Base-by-base conservation (phyloP, 2,329 filamentous ascomycete genomes). In the Mariannaea sp. region DNA sequence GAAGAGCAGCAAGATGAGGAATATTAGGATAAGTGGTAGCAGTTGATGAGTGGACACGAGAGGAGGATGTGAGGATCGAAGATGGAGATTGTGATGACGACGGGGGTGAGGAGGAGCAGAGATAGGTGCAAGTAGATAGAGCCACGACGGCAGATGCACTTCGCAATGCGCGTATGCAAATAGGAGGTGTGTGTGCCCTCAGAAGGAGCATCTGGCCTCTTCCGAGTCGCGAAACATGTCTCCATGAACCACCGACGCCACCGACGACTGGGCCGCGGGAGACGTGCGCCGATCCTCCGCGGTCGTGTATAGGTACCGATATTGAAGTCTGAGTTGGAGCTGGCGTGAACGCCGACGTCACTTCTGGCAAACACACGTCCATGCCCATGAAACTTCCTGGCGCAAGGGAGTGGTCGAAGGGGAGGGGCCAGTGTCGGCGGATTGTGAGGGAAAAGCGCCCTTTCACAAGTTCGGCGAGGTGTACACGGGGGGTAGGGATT, bases 361-460 rank as follows among this genome's bases (percentile, higher is more conserved):
- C 63, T 62, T 57, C 57, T 53, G 60, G 46, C 57, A 55, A 44
- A 55, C 62, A 62, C 55, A 64, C 60, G 57, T 61, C 63, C 54
- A 66, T 59, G 61, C 66, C 63, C 60, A 60, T 60, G 56, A 66
- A 65, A 62, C 64, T 68, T 61, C 10, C 29, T 43, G 49, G 40
- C 44, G 43, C 50, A 46, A 41, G 52, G 41, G 52, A 40, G 16
- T 38, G 32, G 38, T 10, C n/a, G n/a, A n/a, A 17, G 36, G 14
- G 22, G 12, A 16, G 12, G 42, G 41, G 22, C 22, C 5, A 24
- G 22, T 24, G 5, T 20, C 14, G 39, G 40, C 38, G 50, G 50
- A 32, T 32, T 19, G 43, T 41, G 42, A 43, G 36, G 47, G 41
- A 38, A 44, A 40, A 42, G 42, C 20, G 41, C 49, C 49, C 33